Percentiles rank a stretch among this genome's conserved stretches.
Evolutionary conservation across 495 filamentous ascomycete genomes (phyloP).

Genomic region (Penicillium tannophilum): DNA sequence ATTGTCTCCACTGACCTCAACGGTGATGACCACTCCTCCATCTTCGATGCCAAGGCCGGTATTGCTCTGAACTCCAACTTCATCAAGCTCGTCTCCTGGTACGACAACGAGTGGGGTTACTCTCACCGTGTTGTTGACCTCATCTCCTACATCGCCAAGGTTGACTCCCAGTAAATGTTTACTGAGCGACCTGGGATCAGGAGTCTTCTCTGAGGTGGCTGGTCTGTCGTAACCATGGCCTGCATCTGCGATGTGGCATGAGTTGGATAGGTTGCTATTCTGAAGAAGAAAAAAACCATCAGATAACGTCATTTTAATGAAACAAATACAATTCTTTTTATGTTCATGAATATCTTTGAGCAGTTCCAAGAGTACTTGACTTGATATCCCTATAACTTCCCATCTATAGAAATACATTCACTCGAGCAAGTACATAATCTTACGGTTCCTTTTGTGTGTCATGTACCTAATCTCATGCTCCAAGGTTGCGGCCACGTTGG

Average conservation of each 20-base stretch:
- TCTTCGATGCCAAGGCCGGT: constrained; percentile 99
- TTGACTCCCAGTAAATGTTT: constrained; percentile 63
- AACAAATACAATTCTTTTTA: constrained; percentile 28
- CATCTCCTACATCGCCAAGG: constrained; percentile 86
- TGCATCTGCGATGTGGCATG: constrained; percentile 9
- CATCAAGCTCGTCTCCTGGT: constrained; percentile 98
- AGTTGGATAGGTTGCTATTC: constrained; percentile 1
- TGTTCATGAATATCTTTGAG: constrained; percentile 15
- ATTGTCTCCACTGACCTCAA: constrained; percentile 92
- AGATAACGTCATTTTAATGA: constrained; percentile 39
- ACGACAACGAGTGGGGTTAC: constrained; percentile 98
- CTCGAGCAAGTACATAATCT: too few relatives aligned
- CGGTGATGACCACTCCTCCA: constrained; percentile 89
- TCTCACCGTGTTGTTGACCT: constrained; percentile 98
- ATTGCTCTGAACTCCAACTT: constrained; percentile 98
- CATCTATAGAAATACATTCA: too few relatives aligned
- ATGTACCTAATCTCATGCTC: background rate
- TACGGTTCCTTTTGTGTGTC: too few relatives aligned
- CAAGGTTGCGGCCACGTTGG: too few relatives aligned
- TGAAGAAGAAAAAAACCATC: constrained; percentile 25
- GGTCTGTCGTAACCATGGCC: constrained; percentile 11
- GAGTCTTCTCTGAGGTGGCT: constrained; percentile 39
- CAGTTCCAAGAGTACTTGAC: too few relatives aligned
- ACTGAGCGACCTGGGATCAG: constrained; percentile 34
- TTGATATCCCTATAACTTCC: too few relatives aligned